These are phyloP conservation scores for Russula lepida DNA, from an alignment of 768 basidiomycete genomes.

Conservation along the genomic window DNA sequence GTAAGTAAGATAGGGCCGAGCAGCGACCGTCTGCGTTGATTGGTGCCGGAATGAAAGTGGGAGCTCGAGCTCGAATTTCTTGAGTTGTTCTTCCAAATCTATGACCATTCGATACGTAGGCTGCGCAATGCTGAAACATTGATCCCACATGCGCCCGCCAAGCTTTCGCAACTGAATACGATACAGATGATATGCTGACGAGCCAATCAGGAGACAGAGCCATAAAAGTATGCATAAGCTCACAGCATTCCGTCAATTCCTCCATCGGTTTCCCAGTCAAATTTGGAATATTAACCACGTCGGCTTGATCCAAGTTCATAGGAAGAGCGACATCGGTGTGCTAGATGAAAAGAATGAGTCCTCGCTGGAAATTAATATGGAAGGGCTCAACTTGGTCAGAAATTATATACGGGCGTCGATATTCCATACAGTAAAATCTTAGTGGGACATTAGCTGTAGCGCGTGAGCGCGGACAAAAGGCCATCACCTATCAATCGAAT, in stretches of 20 bases:
- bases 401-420: conserved; percentile 23
- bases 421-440: conserved; percentile 18
- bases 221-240: background rate
- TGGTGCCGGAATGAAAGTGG: conserved; percentile 18
- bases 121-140: conserved; percentile 20
- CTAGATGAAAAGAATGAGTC: conserved; percentile 3
- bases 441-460: background rate
- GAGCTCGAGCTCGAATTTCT: conserved; percentile 21
- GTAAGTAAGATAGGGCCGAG: conserved; percentile 19
- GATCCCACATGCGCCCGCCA: conserved; percentile 21
- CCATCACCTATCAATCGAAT: conserved; percentile 19
- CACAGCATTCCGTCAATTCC: conserved; percentile 21
- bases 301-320: conserved; percentile 22
- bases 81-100: conserved; percentile 21
- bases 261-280: conserved; percentile 21
- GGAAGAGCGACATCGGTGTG: conserved; percentile 22
- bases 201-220: background rate
- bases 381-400: conserved; percentile 19
- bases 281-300: conserved; percentile 13
- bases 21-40: conserved; percentile 15
- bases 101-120: conserved; percentile 22
- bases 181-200: conserved; percentile 19
- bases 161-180: conserved; percentile 12
- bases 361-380: background rate
- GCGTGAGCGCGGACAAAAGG: background rate